phyloP scores from a whole-genome alignment of 1,284 basidiomycete genomes.

The Bjerkandera adusta region DNA sequence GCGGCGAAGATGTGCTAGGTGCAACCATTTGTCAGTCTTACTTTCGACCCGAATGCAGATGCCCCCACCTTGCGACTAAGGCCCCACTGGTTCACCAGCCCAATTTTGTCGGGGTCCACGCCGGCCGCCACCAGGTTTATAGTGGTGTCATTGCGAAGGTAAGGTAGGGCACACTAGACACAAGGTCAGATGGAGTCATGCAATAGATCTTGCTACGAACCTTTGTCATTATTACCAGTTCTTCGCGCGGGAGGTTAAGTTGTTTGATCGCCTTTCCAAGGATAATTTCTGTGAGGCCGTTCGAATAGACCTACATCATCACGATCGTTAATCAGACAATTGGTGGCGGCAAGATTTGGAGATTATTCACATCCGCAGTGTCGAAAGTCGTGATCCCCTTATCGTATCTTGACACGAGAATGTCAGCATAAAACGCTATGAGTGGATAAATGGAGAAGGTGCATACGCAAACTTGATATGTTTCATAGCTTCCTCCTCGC shows the following conservation, averaged over 20 bases:
- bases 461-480: slow-evolving; percentile 38
- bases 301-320: slow-evolving; percentile 29
- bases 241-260: slow-evolving; percentile 51
- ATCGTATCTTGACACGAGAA: slow-evolving; percentile 11
- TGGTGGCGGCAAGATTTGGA: not conserved
- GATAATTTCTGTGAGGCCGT: slow-evolving; percentile 51
- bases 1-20: slow-evolving; percentile 33
- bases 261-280: slow-evolving; percentile 60
- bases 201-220: too few species aligned
- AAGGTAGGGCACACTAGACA: not conserved
- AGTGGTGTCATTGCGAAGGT: not conserved
- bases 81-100: slow-evolving; percentile 38
- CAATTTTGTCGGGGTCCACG: slow-evolving; percentile 23
- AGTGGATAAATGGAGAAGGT: not conserved
- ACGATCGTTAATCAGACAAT: too few species aligned
- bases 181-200: not conserved
- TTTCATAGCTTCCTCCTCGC: slow-evolving; percentile 36
- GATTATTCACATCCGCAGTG: slow-evolving; percentile 39
- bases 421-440: not conserved
- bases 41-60: not conserved
- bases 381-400: slow-evolving; percentile 52
- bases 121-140: slow-evolving; percentile 5
- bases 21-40: not conserved
- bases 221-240: slow-evolving; percentile 59
- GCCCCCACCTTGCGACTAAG: slow-evolving; percentile 37